Evolutionary conservation across 2,329 filamentous ascomycete genomes (phyloP).

Genomic region (Aspergillaceae sp.): DNA sequence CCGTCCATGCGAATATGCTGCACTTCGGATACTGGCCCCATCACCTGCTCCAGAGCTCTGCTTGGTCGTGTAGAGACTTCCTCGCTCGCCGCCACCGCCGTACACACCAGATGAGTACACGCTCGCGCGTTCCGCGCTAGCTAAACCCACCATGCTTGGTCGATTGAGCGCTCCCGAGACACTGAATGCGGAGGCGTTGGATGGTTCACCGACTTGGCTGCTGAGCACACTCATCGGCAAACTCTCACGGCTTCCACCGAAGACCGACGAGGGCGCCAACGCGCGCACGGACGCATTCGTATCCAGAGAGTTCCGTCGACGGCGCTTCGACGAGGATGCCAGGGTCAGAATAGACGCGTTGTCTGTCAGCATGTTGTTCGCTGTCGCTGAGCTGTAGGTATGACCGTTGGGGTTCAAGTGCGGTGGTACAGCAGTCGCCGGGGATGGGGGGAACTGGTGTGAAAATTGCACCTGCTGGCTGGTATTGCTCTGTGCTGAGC

Average conservation of each 20-base stretch:
- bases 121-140: conserved; percentile 52
- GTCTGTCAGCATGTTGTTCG: conserved; percentile 56
- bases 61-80: conserved; percentile 66
- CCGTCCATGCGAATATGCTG: conserved; percentile 60
- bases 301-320: conserved; percentile 55
- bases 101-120: conserved; percentile 69
- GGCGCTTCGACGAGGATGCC: conserved; percentile 56
- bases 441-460: conserved; percentile 52
- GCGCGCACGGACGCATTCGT: conserved; percentile 59
- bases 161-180: conserved; percentile 35
- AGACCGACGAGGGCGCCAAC: conserved; percentile 55
- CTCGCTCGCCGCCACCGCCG: conserved; percentile 59
- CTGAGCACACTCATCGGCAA: conserved; percentile 55
- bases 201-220: conserved; percentile 40
- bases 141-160: conserved; percentile 46
- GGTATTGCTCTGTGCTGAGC: conserved; percentile 29
- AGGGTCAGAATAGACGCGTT: conserved; percentile 59
- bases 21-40: conserved; percentile 69
- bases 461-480: conserved; percentile 45
- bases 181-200: conserved; percentile 34
- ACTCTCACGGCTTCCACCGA: conserved; percentile 56
- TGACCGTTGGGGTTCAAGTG: conserved; percentile 42
- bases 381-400: conserved; percentile 53
- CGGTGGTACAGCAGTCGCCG: conserved; percentile 52
- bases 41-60: conserved; percentile 46